A percentile compares a stretch with the other conserved stretches of the same genome.
Evolutionary conservation across 148 eudicot genomes (phyloP).

Genomic region (Beta vulgaris): DNA sequence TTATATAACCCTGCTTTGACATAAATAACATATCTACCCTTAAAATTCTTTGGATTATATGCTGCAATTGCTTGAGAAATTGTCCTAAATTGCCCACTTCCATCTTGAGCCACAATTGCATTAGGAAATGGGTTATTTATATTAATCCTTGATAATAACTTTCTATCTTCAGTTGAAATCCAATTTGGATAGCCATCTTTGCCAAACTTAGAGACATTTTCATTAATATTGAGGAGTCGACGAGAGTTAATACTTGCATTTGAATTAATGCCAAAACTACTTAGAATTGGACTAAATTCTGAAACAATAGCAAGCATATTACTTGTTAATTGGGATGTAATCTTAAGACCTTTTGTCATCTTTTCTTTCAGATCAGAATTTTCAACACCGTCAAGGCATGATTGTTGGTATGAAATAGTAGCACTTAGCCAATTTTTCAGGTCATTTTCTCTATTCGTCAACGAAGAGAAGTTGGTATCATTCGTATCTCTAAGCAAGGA

Average conservation of each 20-base stretch:
- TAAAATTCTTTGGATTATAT: slow-evolving; percentile 42
- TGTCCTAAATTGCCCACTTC: slow-evolving; percentile 62
- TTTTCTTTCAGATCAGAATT: slow-evolving; percentile 30
- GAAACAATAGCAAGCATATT: slow-evolving; percentile 56
- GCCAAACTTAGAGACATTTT: background rate
- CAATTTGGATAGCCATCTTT: slow-evolving; percentile 45
- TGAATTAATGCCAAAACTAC: slow-evolving; percentile 25
- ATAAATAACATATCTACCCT: slow-evolving; percentile 52
- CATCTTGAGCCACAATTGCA: slow-evolving; percentile 65
- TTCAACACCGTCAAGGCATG: slow-evolving; percentile 47
- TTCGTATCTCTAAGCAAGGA: slow-evolving; percentile 20
- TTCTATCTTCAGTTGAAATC: slow-evolving; percentile 42
- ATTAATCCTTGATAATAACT: slow-evolving; percentile 28
- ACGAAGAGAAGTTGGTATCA: slow-evolving; percentile 7
- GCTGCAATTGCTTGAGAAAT: slow-evolving; percentile 47
- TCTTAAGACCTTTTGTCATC: slow-evolving; percentile 29
- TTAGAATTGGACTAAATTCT: slow-evolving; percentile 26
- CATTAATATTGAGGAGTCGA: slow-evolving; percentile 23
- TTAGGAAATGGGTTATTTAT: slow-evolving; percentile 31
- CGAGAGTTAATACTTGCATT: slow-evolving; percentile 17
- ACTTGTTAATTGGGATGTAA: slow-evolving; percentile 45
- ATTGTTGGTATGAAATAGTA: slow-evolving; percentile 41
- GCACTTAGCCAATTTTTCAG: slow-evolving; percentile 68
- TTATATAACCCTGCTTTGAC: slow-evolving; percentile 64
- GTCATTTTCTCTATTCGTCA: slow-evolving; percentile 32